These are phyloP conservation scores for Chytriomyces sp. DNA, from an alignment of 192 early-diverging fungal species.

Conservation along the genomic window DNA sequence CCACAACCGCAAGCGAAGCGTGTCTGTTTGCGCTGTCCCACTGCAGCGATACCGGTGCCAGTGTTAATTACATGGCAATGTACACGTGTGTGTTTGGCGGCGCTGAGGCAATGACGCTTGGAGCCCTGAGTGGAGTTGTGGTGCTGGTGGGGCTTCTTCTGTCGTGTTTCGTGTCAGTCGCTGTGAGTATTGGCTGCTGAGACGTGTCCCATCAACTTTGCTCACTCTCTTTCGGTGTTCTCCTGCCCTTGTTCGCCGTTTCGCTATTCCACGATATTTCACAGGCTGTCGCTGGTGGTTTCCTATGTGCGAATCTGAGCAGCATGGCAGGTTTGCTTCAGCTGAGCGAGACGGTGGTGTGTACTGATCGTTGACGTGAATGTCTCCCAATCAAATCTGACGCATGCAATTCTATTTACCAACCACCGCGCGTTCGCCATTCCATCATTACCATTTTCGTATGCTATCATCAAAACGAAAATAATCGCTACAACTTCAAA, in stretches of 20 bases:
- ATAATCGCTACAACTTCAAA: no score
- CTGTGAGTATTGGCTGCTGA: neutral
- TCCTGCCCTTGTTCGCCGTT: no score
- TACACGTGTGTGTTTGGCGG: conserved; percentile 26
- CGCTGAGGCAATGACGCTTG: neutral
- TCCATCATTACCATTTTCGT: no score
- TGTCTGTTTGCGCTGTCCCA: conserved; percentile 14
- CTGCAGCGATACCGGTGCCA: conserved; percentile 22
- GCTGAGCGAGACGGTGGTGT: conserved; percentile 77
- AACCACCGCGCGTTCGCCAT: no score
- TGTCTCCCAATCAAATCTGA: no score
- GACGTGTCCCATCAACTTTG: no score
- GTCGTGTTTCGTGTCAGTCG: conserved; percentile 35
- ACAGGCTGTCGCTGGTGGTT: conserved; percentile 29
- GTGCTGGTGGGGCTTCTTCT: conserved; percentile 7
- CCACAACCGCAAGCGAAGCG: neutral
- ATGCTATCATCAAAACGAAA: no score
- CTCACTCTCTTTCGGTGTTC: no score
- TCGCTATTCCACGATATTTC: no score
- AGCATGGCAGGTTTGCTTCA: conserved; percentile 74
- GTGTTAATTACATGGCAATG: conserved; percentile 36
- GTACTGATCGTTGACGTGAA: neutral
- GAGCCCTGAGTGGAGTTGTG: neutral
- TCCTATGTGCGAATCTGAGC: conserved; percentile 76
- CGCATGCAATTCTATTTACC: no score